Percentiles rank a stretch among this genome's conserved stretches.
phyloP scores from a whole-genome alignment of 2,329 filamentous ascomycete genomes.

The Venturia nashicola region DNA sequence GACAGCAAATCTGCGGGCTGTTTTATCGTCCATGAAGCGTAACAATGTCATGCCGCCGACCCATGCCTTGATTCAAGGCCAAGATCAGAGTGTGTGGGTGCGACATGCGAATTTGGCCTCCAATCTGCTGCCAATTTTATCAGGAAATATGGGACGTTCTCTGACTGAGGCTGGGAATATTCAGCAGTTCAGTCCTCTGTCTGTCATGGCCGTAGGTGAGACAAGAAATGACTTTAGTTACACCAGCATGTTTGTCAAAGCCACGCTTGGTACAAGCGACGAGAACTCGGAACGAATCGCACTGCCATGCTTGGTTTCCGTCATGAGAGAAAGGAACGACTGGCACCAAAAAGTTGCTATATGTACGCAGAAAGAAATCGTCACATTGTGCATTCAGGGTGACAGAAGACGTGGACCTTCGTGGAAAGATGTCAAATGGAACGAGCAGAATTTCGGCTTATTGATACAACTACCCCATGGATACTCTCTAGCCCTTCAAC shows the following conservation, averaged over 20 bases:
- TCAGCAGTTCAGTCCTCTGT: constrained; percentile 38
- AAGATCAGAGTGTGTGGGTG: constrained; percentile 74
- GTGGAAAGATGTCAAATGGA: constrained; percentile 78
- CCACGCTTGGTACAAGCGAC: constrained; percentile 61
- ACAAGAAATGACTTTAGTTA: constrained; percentile 64
- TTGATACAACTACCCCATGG: constrained; percentile 62
- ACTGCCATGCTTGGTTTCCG: constrained; percentile 64
- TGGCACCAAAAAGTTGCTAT: constrained; percentile 61
- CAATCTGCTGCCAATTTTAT: constrained; percentile 58
- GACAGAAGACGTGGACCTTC: constrained; percentile 56
- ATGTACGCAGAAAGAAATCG: constrained; percentile 64
- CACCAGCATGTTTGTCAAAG: constrained; percentile 62
- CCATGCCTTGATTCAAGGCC: constrained; percentile 57
- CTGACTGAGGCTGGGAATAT: constrained; percentile 33
- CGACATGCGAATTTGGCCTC: constrained; percentile 62
- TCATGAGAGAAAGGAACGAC: constrained; percentile 57
- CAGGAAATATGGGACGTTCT: constrained; percentile 38
- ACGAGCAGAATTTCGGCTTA: constrained; percentile 51
- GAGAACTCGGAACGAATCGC: constrained; percentile 53
- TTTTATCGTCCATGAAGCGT: constrained; percentile 71
- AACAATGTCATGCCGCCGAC: constrained; percentile 62
- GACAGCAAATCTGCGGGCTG: constrained; percentile 54
- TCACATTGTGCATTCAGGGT: constrained; percentile 62
- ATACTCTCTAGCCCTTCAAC: constrained; percentile 59
- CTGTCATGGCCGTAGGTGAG: constrained; percentile 67